Conservation (phyloP, 2,329 filamentous ascomycete genomes). For the Fusarium gaditjirri region DNA sequence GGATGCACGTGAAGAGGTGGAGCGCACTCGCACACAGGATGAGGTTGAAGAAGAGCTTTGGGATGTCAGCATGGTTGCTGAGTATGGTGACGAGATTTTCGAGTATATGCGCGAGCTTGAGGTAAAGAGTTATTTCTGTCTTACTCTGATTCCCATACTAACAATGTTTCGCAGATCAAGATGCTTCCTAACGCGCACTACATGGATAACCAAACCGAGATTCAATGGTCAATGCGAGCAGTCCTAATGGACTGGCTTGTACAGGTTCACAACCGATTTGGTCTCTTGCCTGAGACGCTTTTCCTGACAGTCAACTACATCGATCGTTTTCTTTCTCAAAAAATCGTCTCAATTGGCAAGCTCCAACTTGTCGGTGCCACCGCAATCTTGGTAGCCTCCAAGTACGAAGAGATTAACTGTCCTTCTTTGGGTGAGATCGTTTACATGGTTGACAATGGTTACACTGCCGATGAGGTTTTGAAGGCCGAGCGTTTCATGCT, state of each 20-base stretch:
- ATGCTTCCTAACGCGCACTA: conserved; percentile 92
- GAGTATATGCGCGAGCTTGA: conserved; percentile 90
- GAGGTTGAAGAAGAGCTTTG: conserved; percentile 89
- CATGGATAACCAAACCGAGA: conserved; percentile 97
- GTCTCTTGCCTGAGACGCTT: conserved; percentile 89
- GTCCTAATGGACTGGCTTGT: conserved; percentile 98
- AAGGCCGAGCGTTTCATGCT: conserved; percentile 99
- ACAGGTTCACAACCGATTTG: conserved; percentile 93
- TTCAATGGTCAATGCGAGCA: conserved; percentile 98
- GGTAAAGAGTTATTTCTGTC: conserved; percentile 60
- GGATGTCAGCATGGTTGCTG: conserved; percentile 97
- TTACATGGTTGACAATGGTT: conserved; percentile 97
- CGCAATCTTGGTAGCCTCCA: conserved; percentile 93
- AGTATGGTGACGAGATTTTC: conserved; percentile 97
- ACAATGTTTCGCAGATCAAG: conserved; percentile 63
- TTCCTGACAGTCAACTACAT: conserved; percentile 98
- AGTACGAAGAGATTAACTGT: conserved; percentile 99
- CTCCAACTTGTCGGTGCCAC: conserved; percentile 96
- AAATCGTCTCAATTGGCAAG: conserved; percentile 94
- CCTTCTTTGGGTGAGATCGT: conserved; percentile 95
- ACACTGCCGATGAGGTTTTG: conserved; percentile 89
- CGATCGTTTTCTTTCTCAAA: conserved; percentile 93
- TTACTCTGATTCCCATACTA: conserved; percentile 33
- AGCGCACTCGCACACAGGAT: conserved; percentile 73
- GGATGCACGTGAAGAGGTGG: conserved; percentile 71